Evolutionary conservation across 163 green algal species (phyloP).

Genomic region (Prototheca wickerhamii): DNA sequence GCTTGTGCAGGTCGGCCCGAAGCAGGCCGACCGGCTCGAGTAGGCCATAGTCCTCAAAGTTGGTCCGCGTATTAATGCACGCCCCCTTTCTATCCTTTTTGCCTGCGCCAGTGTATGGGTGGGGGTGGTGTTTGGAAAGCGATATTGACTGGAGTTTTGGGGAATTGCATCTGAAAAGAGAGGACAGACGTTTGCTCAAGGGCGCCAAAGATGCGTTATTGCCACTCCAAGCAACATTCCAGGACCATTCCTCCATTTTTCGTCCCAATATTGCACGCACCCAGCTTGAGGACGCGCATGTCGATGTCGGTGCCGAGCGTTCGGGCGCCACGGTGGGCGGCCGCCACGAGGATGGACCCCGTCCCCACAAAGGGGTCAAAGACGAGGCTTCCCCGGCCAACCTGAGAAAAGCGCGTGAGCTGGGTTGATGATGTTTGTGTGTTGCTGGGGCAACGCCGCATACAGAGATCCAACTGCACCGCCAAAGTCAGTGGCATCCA

Average conservation of each 20-base stretch:
- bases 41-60: slow-evolving; percentile 86
- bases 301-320: slow-evolving; percentile 88
- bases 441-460: background rate
- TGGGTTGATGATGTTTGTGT: background rate
- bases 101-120: slow-evolving; percentile 8
- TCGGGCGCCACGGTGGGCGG: slow-evolving; percentile 59
- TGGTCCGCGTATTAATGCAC: slow-evolving; percentile 64
- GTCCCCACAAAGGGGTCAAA: slow-evolving; percentile 93
- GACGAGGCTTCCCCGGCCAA: slow-evolving; percentile 48
- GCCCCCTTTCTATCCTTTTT: slow-evolving; percentile 38
- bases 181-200: too few species aligned
- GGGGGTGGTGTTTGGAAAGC: background rate
- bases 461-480: too few species aligned
- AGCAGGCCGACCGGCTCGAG: slow-evolving; percentile 60
- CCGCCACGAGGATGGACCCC: slow-evolving; percentile 80
- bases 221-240: too few species aligned
- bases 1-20: slow-evolving; percentile 62
- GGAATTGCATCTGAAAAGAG: too few species aligned
- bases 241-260: background rate
- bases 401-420: slow-evolving; percentile 24
- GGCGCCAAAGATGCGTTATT: too few species aligned
- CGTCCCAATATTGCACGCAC: slow-evolving; percentile 5
- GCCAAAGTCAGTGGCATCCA: background rate
- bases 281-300: slow-evolving; percentile 65
- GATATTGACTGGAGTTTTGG: too few species aligned